phyloP scores from a whole-genome alignment of 371 early-diverging fungal species.

The Funneliformis caledonium region DNA sequence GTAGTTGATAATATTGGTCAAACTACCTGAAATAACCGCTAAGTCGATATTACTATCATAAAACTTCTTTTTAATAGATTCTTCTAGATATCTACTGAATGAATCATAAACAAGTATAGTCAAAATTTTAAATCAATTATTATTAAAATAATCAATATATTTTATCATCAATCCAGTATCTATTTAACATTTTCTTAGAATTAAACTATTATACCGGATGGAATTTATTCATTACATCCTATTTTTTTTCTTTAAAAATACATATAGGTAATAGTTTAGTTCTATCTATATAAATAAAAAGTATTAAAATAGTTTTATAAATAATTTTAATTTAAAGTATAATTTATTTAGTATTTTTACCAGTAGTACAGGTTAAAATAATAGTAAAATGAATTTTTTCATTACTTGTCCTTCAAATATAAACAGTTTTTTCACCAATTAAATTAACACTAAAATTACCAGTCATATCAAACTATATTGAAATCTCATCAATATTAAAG shows the following conservation, averaged over 20 bases:
- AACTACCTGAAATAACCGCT: constrained; percentile 7
- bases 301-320: background rate
- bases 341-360: no score
- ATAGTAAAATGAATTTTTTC: constrained; percentile 14
- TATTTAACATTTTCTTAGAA: background rate
- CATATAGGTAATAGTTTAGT: background rate
- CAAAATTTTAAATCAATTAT: background rate
- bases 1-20: constrained; percentile 12
- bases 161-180: background rate
- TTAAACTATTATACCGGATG: background rate
- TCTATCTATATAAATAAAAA: background rate
- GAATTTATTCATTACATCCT: background rate
- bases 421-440: constrained; percentile 8
- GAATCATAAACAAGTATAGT: background rate
- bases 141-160: background rate
- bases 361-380: constrained; percentile 3
- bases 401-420: background rate
- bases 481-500: background rate
- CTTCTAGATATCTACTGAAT: background rate
- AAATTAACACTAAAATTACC: background rate
- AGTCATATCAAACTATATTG: background rate
- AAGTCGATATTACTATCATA: background rate
- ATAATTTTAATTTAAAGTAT: background rate
- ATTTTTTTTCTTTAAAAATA: background rate
- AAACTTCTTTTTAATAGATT: background rate